Base-by-base conservation (phyloP, 805 yeast genomes). In the Candida nemodendra region DNA sequence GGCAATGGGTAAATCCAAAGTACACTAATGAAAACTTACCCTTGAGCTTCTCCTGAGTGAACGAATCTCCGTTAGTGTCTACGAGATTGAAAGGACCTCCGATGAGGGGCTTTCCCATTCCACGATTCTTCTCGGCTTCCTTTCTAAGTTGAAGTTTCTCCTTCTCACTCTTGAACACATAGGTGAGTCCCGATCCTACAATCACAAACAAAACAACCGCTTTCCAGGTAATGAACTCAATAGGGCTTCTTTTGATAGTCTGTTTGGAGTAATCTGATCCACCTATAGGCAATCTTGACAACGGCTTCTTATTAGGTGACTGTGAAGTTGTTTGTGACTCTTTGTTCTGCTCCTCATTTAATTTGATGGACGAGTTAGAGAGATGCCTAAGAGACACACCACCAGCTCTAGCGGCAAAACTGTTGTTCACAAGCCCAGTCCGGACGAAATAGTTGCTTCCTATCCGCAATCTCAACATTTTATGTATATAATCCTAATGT, bases 1-100 rank as follows among this genome's bases (percentile, higher is more conserved):
- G 99, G 66, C 99, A 93, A 65, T 90, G 90, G 4, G 96, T 85
- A 68, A 93, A 93, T 0, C 99, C 99, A 65, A 93, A 93, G 61
- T 93, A 93, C n/a, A 91, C 62, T 31, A 93, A 68, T 9, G 91
- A 78, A 63, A 89, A 93, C 59, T 78, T 82, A 23, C 90, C 93
- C 45, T 75, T 64, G 55, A 93, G 66, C 51, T 91, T 73, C 45
- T 86, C 70, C 18, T 88, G 79, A 1, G 96, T 88, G 62, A 93
- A 93, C 14, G 59, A 62, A 18, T 82, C 64, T 26, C 90, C 89
- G 36, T 88, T 65, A 23, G 75, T 71, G 58, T 91, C 96, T 7
- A 74, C 64, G 45, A 93, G 66, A 39, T 72, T 66, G 62, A 93
- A 93, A 9, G 88, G 83, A 0, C 98, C 98, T 15, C 99, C 99